These are phyloP conservation scores for Polyplosphaeria fusca DNA, from an alignment of 495 filamentous ascomycete species.

Conservation along the genomic window DNA sequence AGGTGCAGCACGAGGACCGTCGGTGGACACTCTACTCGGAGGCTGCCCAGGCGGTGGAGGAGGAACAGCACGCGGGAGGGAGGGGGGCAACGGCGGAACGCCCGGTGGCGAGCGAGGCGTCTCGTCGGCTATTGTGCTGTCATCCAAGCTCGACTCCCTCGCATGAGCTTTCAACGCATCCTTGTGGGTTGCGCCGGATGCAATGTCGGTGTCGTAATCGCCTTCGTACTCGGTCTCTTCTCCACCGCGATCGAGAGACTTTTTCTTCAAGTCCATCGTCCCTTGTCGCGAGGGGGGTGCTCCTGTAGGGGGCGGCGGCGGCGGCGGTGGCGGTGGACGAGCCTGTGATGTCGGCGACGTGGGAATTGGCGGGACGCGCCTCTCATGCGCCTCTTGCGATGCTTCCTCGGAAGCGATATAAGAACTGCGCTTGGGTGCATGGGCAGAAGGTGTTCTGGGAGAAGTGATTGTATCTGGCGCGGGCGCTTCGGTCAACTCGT, in stretches of 20 bases:
- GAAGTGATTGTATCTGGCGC: conserved; percentile 23
- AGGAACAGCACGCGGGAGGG: conserved; percentile 37
- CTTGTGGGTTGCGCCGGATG: conserved; percentile 80
- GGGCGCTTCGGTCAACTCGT: conserved; percentile 62
- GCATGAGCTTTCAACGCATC: conserved; percentile 85
- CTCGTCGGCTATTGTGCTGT: conserved; percentile 54
- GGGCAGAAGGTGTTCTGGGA: conserved; percentile 34
- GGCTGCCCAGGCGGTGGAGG: conserved; percentile 39
- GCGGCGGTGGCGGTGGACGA: conserved; percentile 77
- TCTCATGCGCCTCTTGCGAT: conserved; percentile 51
- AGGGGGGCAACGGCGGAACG: conserved; percentile 33
- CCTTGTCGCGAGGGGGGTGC: conserved; percentile 56
- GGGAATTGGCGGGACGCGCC: conserved; percentile 48
- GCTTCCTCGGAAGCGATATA: conserved; percentile 40
- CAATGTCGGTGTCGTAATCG: conserved; percentile 97
- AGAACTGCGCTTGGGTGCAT: conserved; percentile 33
- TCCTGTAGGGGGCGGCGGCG: conserved; percentile 68
- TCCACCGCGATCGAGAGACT: conserved; percentile 63
- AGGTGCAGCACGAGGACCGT: conserved; percentile 39
- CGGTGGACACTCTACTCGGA: conserved; percentile 38
- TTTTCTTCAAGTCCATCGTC: conserved; percentile 53
- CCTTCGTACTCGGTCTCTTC: conserved; percentile 94
- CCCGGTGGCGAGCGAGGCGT: conserved; percentile 41
- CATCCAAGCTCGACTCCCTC: conserved; percentile 69
- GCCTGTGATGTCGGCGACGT: conserved; percentile 53